A percentile compares a stretch with the other conserved stretches of the same genome.
Evolutionary conservation across 78 protist species (phyloP).

Genomic region (Pelomyxa schiedti): DNA sequence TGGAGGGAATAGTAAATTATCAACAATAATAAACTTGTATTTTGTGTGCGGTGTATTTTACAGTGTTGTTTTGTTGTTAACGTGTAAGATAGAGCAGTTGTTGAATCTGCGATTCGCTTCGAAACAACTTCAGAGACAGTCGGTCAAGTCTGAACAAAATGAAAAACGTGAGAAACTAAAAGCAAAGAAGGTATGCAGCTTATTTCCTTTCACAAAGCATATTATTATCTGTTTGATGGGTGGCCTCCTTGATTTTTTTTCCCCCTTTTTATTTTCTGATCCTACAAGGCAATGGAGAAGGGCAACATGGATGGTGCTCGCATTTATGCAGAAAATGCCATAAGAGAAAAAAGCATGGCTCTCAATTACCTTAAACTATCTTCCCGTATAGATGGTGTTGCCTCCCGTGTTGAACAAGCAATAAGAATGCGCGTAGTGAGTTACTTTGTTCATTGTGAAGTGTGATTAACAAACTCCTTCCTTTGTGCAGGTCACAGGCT

Average conservation of each 20-base stretch:
- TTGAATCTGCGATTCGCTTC: slow-evolving; percentile 48
- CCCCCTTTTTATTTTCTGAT: no score
- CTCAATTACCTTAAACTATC: slow-evolving; percentile 75
- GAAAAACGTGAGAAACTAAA: slow-evolving; percentile 35
- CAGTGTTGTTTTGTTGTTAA: no score
- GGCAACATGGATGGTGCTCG: slow-evolving; percentile 90
- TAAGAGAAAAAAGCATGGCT: slow-evolving; percentile 78
- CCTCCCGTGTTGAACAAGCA: slow-evolving; percentile 83
- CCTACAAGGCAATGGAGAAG: slow-evolving; percentile 78
- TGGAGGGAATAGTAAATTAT: no score
- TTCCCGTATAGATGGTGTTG: slow-evolving; percentile 88
- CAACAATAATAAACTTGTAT: no score
- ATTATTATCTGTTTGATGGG: no score
- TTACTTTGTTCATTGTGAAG: not conserved
- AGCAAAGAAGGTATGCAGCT: slow-evolving; percentile 50
- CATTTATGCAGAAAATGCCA: slow-evolving; percentile 91
- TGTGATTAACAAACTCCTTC: not conserved
- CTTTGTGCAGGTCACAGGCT: slow-evolving; percentile 38
- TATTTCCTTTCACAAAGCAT: no score
- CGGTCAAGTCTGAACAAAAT: slow-evolving; percentile 38
- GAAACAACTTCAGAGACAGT: slow-evolving; percentile 33
- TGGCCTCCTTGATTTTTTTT: no score
- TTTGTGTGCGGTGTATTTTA: no score
- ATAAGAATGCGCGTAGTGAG: slow-evolving; percentile 68
- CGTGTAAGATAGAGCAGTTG: slow-evolving; percentile 61